These are phyloP conservation scores for Gaeumannomyces tritici DNA, from an alignment of 2,329 filamentous ascomycete species.

Conservation along the genomic window DNA sequence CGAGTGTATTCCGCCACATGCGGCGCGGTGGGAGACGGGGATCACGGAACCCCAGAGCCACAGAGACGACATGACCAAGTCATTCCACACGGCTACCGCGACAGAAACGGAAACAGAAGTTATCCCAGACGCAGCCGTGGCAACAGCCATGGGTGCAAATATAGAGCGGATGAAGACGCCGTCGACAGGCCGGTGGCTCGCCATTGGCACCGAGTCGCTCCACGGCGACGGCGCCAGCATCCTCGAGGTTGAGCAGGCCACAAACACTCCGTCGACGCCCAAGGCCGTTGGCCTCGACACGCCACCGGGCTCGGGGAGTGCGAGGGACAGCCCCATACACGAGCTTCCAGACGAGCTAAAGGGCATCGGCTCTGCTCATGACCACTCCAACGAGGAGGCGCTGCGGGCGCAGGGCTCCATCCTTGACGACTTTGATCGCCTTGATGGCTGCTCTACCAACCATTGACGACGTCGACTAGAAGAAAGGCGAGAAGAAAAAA, in stretches of 20 bases:
- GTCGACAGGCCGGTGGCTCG: neutral
- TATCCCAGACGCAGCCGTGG: neutral
- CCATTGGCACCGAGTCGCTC: neutral
- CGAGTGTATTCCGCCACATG: neutral
- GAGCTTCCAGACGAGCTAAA: conserved; percentile 5
- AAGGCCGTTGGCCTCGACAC: neutral
- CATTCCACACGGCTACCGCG: neutral
- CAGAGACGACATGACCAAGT: conserved; percentile 1
- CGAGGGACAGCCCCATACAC: neutral
- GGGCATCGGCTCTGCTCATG: conserved; percentile 5
- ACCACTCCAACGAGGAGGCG: conserved; percentile 3
- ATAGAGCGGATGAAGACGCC: neutral
- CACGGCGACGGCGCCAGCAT: neutral
- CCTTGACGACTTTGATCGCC: conserved; percentile 2
- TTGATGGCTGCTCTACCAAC: neutral
- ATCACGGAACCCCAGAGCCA: conserved; percentile 10
- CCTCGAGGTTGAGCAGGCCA: neutral
- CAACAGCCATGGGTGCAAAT: neutral
- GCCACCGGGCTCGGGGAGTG: neutral
- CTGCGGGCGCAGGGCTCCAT: neutral
- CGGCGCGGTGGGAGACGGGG: conserved; percentile 6
- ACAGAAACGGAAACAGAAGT: neutral
- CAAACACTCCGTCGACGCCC: neutral
- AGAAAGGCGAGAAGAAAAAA: no score
- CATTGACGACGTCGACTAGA: neutral